Evolutionary conservation across 1,284 basidiomycete species (phyloP), one percentile per base, ranked within the genome.

Genomic region (Melampsora americana): DNA sequence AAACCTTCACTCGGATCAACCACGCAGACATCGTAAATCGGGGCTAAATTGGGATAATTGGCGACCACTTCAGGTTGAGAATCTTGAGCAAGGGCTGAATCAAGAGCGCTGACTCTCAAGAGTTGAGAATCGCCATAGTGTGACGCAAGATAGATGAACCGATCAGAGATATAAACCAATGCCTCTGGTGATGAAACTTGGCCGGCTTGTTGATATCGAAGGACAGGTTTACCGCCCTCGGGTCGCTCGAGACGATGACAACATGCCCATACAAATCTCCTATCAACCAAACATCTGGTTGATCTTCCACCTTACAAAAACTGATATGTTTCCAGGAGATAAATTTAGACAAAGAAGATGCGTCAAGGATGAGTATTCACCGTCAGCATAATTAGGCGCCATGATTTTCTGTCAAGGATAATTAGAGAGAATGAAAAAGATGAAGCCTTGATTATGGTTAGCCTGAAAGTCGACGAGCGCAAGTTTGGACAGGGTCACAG

Each of bases 91-190:
- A 62, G n/a, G 23, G 39, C 42, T n/a, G 30, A 35, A 39, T 20
- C 50, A 6, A 59, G 16, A 32, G 26, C 20, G 35, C 59, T 42
- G 23, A 72, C 20, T 56, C 56, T 66, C 26, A 74, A 60, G 11
- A 74, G 56, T 67, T 74, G 71, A 60, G 48, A 56, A 26, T 74
- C 71, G 26, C 71, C 71, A 39, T 59, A 74, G 39, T 74, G 71
- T n/a, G 71, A 74, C 30, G 71, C 71, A 9, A 74, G 65, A 67
- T 65, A 74, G 23, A 74, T 39, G 26, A 39, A 60, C 42, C 39
- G 20, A 59, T 35, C 14, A n/a, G 71, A 23, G 32, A 74, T 66
- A 35, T 66, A 66, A 42, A 74, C 71, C 18, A 74, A 50, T 28
- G 62, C 64, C 59, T 74, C 71, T 30, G 71, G 64, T 26, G 71